Evolutionary conservation across 768 basidiomycete genomes (phyloP).

Genomic region (Termitomyces sp.): DNA sequence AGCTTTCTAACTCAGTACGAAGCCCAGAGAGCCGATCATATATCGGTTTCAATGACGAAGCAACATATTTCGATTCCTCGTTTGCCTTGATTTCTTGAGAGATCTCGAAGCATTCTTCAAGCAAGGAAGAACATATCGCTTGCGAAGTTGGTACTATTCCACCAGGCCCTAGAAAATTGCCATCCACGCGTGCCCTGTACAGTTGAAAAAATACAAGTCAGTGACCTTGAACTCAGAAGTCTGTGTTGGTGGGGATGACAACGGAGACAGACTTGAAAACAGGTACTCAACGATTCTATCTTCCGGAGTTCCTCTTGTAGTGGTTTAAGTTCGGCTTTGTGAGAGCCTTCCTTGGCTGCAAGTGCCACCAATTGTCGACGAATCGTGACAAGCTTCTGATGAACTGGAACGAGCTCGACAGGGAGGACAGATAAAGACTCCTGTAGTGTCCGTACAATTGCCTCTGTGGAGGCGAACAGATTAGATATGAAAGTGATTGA

Average conservation of each 20-base stretch:
- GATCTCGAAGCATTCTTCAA: slow-evolving; percentile 97
- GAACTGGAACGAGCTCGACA: slow-evolving; percentile 84
- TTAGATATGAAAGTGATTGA: not conserved
- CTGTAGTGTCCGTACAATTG: slow-evolving; percentile 69
- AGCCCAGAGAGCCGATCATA: slow-evolving; percentile 88
- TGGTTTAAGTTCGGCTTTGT: slow-evolving; percentile 84
- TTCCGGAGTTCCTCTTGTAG: slow-evolving; percentile 88
- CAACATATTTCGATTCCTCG: slow-evolving; percentile 85
- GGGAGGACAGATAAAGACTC: slow-evolving; percentile 85
- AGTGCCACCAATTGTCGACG: slow-evolving; percentile 86
- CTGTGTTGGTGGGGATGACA: slow-evolving; percentile 12
- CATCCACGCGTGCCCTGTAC: slow-evolving; percentile 83
- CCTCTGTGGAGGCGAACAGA: slow-evolving; percentile 43
- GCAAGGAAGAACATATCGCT: slow-evolving; percentile 82
- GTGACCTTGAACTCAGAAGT: slow-evolving; percentile 8
- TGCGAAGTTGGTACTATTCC: slow-evolving; percentile 89
- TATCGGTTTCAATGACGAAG: slow-evolving; percentile 82
- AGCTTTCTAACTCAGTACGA: slow-evolving; percentile 80
- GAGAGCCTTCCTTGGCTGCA: slow-evolving; percentile 80
- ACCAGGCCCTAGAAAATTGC: slow-evolving; percentile 90
- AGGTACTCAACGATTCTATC: slow-evolving; percentile 88
- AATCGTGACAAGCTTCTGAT: slow-evolving; percentile 82
- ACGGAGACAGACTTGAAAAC: slow-evolving; percentile 27
- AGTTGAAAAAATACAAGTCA: slow-evolving; percentile 6
- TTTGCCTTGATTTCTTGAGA: slow-evolving; percentile 91